A percentile compares a stretch with the other conserved stretches of the same genome.
Conservation (phyloP, 768 basidiomycete species). For the Candolleomyces aberdarensis region DNA sequence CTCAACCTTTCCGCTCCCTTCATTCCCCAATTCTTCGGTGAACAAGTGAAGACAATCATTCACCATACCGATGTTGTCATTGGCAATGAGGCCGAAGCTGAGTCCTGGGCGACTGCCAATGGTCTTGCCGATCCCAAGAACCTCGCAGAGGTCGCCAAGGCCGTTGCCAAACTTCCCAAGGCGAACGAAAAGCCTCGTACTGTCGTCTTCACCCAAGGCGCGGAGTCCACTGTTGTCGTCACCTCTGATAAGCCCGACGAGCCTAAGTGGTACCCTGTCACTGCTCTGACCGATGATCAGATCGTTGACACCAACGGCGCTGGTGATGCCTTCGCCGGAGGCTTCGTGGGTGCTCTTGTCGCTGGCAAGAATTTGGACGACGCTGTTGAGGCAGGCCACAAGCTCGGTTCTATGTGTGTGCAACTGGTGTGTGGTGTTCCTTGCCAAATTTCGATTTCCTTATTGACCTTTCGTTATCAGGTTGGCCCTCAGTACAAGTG, state of each 20-base stretch:
- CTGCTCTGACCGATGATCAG: constrained; percentile 50
- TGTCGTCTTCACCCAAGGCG: constrained; percentile 91
- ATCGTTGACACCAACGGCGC: constrained; percentile 99
- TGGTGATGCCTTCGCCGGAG: constrained; percentile 96
- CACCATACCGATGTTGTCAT: constrained; percentile 88
- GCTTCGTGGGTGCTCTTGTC: constrained; percentile 85
- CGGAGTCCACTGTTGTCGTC: constrained; percentile 75
- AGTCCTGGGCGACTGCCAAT: constrained; percentile 73
- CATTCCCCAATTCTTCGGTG: constrained; percentile 90
- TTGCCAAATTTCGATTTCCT: neutral
- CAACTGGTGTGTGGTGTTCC: constrained; percentile 43
- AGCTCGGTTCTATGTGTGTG: constrained; percentile 82
- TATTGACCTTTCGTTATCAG: constrained; percentile 17
- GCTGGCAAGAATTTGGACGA: constrained; percentile 76
- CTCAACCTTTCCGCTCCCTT: constrained; percentile 97
- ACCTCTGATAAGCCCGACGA: constrained; percentile 51
- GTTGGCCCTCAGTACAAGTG: constrained; percentile 52
- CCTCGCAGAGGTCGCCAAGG: constrained; percentile 64
- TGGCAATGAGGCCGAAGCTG: constrained; percentile 96
- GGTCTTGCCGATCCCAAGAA: constrained; percentile 66
- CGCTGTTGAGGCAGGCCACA: constrained; percentile 82
- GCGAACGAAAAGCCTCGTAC: constrained; percentile 71
- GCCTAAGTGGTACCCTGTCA: constrained; percentile 57
- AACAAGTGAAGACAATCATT: constrained; percentile 76
- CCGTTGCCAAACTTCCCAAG: constrained; percentile 76